Conservation (phyloP, 225 moss, liverwort and hornwort genomes). For the Bryoerythrophyllum caledonicum region DNA sequence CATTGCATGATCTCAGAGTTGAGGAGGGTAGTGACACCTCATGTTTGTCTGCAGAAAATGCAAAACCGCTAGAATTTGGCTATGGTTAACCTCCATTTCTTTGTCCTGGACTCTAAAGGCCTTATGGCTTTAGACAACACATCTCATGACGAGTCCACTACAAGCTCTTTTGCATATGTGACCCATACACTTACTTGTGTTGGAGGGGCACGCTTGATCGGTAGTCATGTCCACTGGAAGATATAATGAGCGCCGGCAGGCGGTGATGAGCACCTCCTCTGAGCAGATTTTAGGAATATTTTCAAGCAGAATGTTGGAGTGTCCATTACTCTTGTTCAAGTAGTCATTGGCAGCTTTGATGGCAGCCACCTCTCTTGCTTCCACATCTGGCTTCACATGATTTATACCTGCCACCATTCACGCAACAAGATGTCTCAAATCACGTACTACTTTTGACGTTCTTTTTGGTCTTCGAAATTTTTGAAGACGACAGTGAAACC, state of each 20-base stretch:
- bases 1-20: no score
- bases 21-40: conserved; percentile 11
- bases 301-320: conserved; percentile 10
- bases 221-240: no score
- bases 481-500: conserved; percentile 3
- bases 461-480: neutral
- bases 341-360: conserved; percentile 41
- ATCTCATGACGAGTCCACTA: conserved; percentile 12
- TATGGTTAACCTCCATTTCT: conserved; percentile 1
- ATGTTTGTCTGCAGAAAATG: conserved; percentile 19
- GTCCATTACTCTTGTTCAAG: conserved; percentile 19
- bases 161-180: neutral
- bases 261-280: neutral
- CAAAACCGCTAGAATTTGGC: conserved; percentile 6
- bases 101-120: neutral
- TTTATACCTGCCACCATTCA: conserved; percentile 23
- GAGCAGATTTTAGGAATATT: neutral
- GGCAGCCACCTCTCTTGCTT: conserved; percentile 43
- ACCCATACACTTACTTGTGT: conserved; percentile 31
- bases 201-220: conserved; percentile 24
- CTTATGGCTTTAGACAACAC: neutral
- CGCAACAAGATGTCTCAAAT: neutral
- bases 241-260: neutral
- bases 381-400: conserved; percentile 31
- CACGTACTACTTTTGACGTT: neutral